A percentile compares a stretch with the other conserved stretches of the same genome.
These are phyloP conservation scores for Russula olivacea DNA, from an alignment of 768 basidiomycete species.

Conservation along the genomic window DNA sequence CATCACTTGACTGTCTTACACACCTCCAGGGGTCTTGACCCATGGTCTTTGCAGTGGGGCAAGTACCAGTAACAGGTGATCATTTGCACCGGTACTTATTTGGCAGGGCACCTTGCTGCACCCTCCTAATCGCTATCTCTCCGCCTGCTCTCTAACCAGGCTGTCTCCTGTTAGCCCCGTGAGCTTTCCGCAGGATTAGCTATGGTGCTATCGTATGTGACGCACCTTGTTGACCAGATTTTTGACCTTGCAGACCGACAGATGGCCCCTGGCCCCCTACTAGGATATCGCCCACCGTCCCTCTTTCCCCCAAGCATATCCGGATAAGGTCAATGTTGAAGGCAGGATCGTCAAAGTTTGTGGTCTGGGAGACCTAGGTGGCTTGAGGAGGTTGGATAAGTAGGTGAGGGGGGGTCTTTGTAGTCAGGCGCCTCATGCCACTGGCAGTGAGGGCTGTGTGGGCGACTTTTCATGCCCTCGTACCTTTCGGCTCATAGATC, in stretches of 20 bases:
- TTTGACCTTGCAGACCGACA: not conserved
- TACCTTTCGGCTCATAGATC: not conserved
- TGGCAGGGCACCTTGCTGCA: not conserved
- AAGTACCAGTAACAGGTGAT: not conserved
- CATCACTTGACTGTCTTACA: not conserved
- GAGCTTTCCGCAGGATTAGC: not conserved
- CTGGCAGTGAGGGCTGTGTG: too few species aligned
- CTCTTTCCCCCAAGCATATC: not conserved
- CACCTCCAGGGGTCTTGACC: not conserved
- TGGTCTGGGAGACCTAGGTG: too few species aligned
- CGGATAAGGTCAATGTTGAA: not conserved
- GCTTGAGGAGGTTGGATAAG: too few species aligned
- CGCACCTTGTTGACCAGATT: not conserved
- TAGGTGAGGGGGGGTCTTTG: too few species aligned
- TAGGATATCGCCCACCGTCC: not conserved
- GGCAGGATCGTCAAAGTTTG: too few species aligned
- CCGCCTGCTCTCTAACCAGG: not conserved
- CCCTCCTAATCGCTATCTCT: not conserved
- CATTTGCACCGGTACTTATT: not conserved
- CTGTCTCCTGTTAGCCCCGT: not conserved
- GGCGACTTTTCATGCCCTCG: too few species aligned
- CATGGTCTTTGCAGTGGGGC: not conserved
- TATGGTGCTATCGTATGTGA: not conserved
- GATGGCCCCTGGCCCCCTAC: not conserved
- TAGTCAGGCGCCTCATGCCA: too few species aligned